Evolutionary conservation across 2,329 filamentous ascomycete genomes (phyloP), one percentile per base, ranked within the genome.

Genomic region (Gremmenia infestans): DNA sequence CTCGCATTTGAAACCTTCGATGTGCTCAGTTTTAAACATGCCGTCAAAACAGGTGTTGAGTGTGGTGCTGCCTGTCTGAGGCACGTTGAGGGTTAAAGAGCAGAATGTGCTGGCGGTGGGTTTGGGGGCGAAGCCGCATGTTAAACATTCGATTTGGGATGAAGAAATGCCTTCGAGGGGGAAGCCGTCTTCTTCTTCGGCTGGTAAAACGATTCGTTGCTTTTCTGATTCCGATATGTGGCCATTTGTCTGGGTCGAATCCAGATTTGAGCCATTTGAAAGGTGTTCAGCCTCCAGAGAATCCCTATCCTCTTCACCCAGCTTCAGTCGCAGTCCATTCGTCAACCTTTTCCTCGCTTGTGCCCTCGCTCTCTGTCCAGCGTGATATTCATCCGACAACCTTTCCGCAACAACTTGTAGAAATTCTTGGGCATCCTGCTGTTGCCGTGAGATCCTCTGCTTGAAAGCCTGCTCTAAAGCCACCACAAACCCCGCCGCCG

Each of bases 351-450:
- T 72, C 48, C 70, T 74, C 3, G 83, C 83, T 56, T 81, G 78
- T 47, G 74, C 76, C 60, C 92, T 80, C 12, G 90, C 91, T 68
- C 87, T 82, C 65, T 82, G 81, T 1, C 91, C 91, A 4, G 91
- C 91, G 69, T 95, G 86, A 67, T 97, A 96, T 72, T 99, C 94
- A 68, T 99, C 94, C 67, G 90, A 91, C 54, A 99, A 77, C 52
- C 93, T 82, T 74, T 99, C 93, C 2, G 91, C 88, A 12, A 99
- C 87, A 50, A 97, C 87, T 74, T 99, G 94, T 54, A 99, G 74
- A 61, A 99, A 97, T 71, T 99, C 94, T 69, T 99, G 94, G 11
- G 94, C 94, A 75, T 99, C 94, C 72, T 99, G 94, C 73, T 99
- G 94, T 69, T 94, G 91, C 53, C 93, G 81, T 69, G 89, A 97